A percentile compares a stretch with the other conserved stretches of the same genome.
Evolutionary conservation across 2,329 filamentous ascomycete genomes (phyloP).

Genomic region (Talaromyces rugulosus): DNA sequence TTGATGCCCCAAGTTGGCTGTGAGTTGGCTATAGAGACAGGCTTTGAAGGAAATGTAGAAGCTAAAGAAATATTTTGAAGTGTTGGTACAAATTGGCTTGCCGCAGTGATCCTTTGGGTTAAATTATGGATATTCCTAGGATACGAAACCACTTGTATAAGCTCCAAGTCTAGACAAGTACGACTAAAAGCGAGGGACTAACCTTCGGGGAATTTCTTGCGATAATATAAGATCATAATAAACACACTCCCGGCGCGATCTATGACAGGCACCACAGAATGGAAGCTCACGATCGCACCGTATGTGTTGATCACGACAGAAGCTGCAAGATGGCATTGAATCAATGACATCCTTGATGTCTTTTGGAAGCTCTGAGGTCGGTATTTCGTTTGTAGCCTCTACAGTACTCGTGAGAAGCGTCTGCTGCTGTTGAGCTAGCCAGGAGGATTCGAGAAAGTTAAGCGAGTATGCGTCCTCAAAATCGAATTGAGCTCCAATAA

Average conservation of each 20-base stretch:
- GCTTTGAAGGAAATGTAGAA: not conserved
- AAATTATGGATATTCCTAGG: conserved; percentile 3
- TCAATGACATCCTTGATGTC: conserved; percentile 2
- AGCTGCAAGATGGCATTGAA: conserved; percentile 5
- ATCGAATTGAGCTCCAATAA: conserved; percentile 3
- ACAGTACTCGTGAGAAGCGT: not conserved
- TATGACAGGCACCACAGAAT: conserved; percentile 1
- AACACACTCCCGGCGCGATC: conserved; percentile 4
- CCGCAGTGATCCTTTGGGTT: conserved; percentile 3
- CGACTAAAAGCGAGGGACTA: not conserved
- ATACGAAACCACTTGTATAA: not conserved
- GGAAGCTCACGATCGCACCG: conserved; percentile 5
- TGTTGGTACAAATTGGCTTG: not conserved
- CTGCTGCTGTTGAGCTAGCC: not conserved
- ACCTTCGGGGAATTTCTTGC: conserved; percentile 3
- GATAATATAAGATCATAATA: conserved; percentile 6
- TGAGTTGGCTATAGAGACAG: not conserved
- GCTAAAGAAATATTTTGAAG: not conserved
- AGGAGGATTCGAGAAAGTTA: conserved; percentile 4
- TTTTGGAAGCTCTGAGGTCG: conserved; percentile 2
- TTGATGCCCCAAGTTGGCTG: conserved; percentile 2
- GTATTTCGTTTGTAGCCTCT: conserved; percentile 1
- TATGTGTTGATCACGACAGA: conserved; percentile 6
- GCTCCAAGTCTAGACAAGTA: not conserved
- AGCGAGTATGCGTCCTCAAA: conserved; percentile 4